phyloP scores from a whole-genome alignment of 306 rosid genomes.

The Trichosanthes cucumerina region DNA sequence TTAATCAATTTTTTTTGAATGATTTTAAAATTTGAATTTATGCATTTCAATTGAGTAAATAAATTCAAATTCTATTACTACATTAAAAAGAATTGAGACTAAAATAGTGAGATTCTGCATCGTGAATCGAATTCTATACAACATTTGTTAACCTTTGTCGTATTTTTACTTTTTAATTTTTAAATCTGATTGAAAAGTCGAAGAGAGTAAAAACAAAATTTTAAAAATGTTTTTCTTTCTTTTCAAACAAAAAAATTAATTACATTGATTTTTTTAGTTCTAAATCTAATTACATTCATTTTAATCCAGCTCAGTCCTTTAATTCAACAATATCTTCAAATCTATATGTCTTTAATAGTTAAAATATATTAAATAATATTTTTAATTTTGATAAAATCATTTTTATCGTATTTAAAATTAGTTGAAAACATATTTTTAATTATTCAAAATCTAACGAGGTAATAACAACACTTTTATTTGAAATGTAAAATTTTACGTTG shows the following conservation, averaged over 20 bases:
- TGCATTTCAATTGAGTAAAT: background rate
- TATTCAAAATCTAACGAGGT: too few relatives aligned
- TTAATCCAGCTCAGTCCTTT: too few relatives aligned
- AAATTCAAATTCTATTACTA: background rate
- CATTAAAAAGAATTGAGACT: background rate
- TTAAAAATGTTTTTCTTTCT: background rate
- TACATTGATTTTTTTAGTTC: background rate
- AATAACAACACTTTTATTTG: too few relatives aligned
- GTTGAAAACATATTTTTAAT: too few relatives aligned
- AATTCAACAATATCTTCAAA: too few relatives aligned
- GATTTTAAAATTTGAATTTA: background rate
- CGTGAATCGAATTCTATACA: background rate
- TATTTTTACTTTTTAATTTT: background rate
- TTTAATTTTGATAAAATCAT: too few relatives aligned
- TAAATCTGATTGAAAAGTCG: background rate
- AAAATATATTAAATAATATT: too few relatives aligned
- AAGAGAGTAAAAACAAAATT: too few relatives aligned
- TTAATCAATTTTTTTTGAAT: background rate
- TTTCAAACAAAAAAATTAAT: background rate
- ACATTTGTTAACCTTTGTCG: background rate
- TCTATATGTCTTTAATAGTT: too few relatives aligned
- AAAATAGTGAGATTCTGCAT: background rate
- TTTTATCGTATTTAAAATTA: too few relatives aligned
- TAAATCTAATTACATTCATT: background rate
- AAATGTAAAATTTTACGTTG: too few relatives aligned